Base-by-base conservation (phyloP, 1,284 basidiomycete genomes). In the Pisolithus thermaeus region DNA sequence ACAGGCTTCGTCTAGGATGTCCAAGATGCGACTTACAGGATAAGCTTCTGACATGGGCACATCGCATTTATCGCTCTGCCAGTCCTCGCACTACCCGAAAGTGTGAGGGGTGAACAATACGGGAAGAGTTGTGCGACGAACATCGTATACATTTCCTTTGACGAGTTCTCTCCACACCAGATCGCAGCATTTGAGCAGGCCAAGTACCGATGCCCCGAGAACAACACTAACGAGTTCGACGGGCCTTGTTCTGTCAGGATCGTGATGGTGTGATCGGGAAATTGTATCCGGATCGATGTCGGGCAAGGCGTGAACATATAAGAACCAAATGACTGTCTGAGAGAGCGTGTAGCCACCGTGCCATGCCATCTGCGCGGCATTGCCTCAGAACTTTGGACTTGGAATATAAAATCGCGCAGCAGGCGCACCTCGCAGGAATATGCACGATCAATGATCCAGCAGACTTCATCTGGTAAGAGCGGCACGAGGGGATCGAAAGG, bases 41-140 rank as follows among this genome's bases (percentile, higher is more conserved):
- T 87, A 70, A 2, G 77, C 75, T 67, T 95, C 90, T 20, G 84
- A 71, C n/a, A 94, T 71, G 0, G 83, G 83, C 0, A 92, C 74
- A 20, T 92, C 91, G 59, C 84, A 87, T 70, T 93, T 92, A 58
- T 95, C 92, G 51, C 84, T 78, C 64, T 90, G 86, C 80, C 86
- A 90, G 62, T 95, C 93, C 74, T 96, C 93, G 49, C 82, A 76
- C 87, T 91, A 63, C 49, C 18, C 48, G 53, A 59, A 47, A 52
- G 25, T 37, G 46, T 53, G 42, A 55, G 48, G 39, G 43, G 53
- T 46, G 56, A 47, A 40, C 20, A 53, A 49, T 40, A 53, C 30
- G 55, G 49, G 43, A 52, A 47, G 50, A 47, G 45, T 55, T 47
- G 18, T 9, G 45, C 51, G 37, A 78, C 86, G 61, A 58, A 91